These are phyloP conservation scores for Pochonia chlamydosporia DNA, from an alignment of 2,329 filamentous ascomycete genomes.

Conservation along the genomic window DNA sequence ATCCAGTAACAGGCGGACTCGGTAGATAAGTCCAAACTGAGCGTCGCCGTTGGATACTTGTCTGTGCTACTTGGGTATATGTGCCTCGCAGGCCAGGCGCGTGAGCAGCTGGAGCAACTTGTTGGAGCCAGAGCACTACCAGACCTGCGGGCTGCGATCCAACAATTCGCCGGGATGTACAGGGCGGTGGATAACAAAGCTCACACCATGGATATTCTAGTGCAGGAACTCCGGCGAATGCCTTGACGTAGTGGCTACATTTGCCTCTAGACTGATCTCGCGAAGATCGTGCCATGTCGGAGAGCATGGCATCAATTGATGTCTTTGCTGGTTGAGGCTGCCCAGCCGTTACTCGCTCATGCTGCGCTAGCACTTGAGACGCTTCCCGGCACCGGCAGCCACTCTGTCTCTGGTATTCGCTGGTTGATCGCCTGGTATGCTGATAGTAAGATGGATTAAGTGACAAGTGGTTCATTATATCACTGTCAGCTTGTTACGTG, in stretches of 20 bases:
- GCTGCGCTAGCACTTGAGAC: too few species aligned
- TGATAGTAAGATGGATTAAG: too few species aligned
- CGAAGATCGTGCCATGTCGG: too few species aligned
- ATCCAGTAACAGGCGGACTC: conserved; percentile 52
- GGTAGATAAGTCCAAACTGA: conserved; percentile 67
- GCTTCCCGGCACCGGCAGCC: too few species aligned
- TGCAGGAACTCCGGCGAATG: conserved; percentile 26
- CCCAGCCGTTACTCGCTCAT: too few species aligned
- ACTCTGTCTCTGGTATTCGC: too few species aligned
- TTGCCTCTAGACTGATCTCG: too few species aligned
- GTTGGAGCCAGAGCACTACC: conserved; percentile 38
- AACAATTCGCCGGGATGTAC: conserved; percentile 49
- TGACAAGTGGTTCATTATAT: too few species aligned
- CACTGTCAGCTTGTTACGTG: too few species aligned
- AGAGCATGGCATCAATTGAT: too few species aligned
- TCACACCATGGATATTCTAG: conserved; percentile 31
- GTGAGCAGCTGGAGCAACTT: conserved; percentile 34
- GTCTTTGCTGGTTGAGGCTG: too few species aligned
- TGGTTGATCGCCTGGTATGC: too few species aligned
- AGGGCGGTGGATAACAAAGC: conserved; percentile 41
- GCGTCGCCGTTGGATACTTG: conserved; percentile 82
- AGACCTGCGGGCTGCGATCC: conserved; percentile 45
- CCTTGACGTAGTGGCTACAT: not conserved
- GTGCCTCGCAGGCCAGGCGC: conserved; percentile 49
- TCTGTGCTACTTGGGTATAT: conserved; percentile 79